phyloP scores from a whole-genome alignment of 2,329 filamentous ascomycete species.

The Pseudopyrenochaeta lycopersici region DNA sequence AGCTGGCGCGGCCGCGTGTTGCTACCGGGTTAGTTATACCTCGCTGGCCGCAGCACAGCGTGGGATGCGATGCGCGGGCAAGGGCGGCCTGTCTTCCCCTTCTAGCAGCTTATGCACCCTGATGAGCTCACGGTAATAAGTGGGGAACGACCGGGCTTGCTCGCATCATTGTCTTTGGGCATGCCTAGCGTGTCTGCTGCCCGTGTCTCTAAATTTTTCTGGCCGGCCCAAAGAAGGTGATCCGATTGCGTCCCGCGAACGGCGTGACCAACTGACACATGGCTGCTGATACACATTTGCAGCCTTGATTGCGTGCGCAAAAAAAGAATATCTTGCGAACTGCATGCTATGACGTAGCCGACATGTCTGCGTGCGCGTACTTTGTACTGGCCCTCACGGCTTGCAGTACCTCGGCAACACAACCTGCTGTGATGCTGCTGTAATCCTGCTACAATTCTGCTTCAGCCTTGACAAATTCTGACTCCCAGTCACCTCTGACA shows the following conservation, averaged over 20 bases:
- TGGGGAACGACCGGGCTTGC: constrained; percentile 17
- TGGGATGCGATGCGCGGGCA: constrained; percentile 29
- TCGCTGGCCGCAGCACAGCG: constrained; percentile 5
- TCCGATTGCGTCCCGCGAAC: constrained; percentile 35
- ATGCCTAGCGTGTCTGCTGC: constrained; percentile 6
- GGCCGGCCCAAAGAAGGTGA: constrained; percentile 32
- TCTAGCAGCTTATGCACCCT: constrained; percentile 9
- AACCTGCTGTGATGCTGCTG: too few species aligned
- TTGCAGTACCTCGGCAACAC: too few species aligned
- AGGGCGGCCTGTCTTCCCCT: constrained; percentile 23
- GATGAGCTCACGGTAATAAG: constrained; percentile 22
- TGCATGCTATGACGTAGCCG: too few species aligned
- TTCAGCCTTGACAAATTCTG: not conserved
- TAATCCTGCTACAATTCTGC: too few species aligned
- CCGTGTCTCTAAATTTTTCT: constrained; percentile 16
- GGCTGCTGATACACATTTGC: not conserved
- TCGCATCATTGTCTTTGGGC: constrained; percentile 15
- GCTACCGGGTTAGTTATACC: constrained; percentile 14
- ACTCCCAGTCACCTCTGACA: not conserved
- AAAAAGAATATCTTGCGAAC: not conserved
- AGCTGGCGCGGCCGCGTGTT: constrained; percentile 12
- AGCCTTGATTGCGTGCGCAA: not conserved
- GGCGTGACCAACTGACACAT: constrained; percentile 23
- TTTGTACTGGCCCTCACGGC: too few species aligned
- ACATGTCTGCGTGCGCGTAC: too few species aligned